Evolutionary conservation across 306 rosid species (phyloP).

Genomic region (Inga laurina): DNA sequence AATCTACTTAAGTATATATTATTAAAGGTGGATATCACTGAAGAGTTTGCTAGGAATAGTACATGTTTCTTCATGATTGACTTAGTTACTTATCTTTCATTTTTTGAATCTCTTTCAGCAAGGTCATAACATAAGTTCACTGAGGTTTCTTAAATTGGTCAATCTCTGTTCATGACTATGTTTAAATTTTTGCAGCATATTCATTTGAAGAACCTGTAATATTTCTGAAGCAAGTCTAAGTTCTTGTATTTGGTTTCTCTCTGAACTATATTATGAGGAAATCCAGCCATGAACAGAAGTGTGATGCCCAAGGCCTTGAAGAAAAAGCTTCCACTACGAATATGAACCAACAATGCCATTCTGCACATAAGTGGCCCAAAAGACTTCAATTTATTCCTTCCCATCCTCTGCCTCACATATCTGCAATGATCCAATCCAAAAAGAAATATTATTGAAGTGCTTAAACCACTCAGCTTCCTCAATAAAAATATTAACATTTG

Average conservation of each 20-base stretch:
- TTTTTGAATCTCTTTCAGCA: background rate
- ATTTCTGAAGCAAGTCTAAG: conserved; percentile 84
- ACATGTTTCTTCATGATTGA: background rate
- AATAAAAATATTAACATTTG: background rate
- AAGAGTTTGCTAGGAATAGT: background rate
- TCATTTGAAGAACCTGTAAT: conserved; percentile 64
- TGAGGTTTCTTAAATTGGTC: background rate
- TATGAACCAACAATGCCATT: conserved; percentile 62
- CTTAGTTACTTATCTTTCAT: background rate
- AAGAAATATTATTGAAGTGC: conserved; percentile 9
- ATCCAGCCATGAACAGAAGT: conserved; percentile 92
- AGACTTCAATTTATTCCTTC: conserved; percentile 91
- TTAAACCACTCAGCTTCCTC: background rate
- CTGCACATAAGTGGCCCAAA: conserved; percentile 48
- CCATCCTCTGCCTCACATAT: conserved; percentile 67
- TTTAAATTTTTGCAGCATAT: conserved; percentile 6
- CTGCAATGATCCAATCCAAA: conserved; percentile 37
- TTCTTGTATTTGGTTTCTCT: conserved; percentile 83
- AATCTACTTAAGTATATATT: background rate
- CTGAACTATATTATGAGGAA: conserved; percentile 74
- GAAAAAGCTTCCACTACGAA: conserved; percentile 90
- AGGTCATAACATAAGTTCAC: background rate
- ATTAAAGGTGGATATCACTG: background rate
- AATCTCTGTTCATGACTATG: background rate
- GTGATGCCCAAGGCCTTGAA: conserved; percentile 91